Evolutionary conservation across 75 land plant genomes (phyloP).

Genomic region (Cunninghamia lanceolata): DNA sequence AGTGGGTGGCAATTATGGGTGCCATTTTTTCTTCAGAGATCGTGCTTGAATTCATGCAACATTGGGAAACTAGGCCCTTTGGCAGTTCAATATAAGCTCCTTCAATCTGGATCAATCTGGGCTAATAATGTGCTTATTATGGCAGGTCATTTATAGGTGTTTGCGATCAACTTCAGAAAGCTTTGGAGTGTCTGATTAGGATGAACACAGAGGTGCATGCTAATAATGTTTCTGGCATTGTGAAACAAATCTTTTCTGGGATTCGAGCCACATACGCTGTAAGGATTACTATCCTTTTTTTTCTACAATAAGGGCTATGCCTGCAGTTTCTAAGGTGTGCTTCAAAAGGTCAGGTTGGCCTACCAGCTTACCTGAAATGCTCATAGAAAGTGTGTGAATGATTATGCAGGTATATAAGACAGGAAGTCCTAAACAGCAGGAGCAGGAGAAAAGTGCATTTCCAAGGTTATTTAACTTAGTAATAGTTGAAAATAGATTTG

Average conservation of each 20-base stretch:
- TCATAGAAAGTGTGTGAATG: not conserved
- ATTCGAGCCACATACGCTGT: slow-evolving; percentile 39
- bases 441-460: slow-evolving; percentile 44
- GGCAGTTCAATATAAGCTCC: not conserved
- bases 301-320: not conserved
- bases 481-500: not conserved
- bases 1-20: not conserved
- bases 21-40: not conserved
- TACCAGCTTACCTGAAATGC: not conserved
- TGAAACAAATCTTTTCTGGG: slow-evolving; percentile 45
- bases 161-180: slow-evolving; percentile 32
- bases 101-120: not conserved
- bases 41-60: not conserved
- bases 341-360: not conserved
- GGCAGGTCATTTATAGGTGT: slow-evolving; percentile 45
- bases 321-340: not conserved
- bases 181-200: slow-evolving; percentile 22
- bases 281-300: not conserved
- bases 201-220: slow-evolving; percentile 8
- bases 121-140: slow-evolving; percentile 12
- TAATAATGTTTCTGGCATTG: slow-evolving; percentile 14
- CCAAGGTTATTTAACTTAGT: slow-evolving; percentile 43
- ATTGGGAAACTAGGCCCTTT: not conserved
- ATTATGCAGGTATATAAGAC: slow-evolving; percentile 45
- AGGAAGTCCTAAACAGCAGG: slow-evolving; percentile 39